Base-by-base conservation (phyloP, 75 land plant genomes). In the Pinus taeda region DNA sequence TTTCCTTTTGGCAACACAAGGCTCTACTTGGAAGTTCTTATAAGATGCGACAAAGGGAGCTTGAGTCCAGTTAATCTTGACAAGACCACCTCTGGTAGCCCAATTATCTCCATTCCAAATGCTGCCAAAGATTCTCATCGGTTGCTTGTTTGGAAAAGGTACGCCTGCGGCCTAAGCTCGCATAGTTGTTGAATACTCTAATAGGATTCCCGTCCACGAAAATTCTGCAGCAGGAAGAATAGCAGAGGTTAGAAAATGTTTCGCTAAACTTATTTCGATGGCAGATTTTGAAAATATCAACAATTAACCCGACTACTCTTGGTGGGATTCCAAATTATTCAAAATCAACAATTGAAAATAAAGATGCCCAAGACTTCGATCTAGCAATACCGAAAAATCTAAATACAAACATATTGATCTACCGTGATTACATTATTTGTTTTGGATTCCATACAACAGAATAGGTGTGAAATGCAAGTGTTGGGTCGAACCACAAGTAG, bases 41-140 rank as follows among this genome's bases (percentile, higher is more conserved):
- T 57, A 74, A 20, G 29, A 22, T 14, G 75, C 30, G 20, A 57
- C 8, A 29, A 74, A 74, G 59, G 75, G 75, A 13, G 75, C 26
- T 4, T 53, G 13, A 26, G 18, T 21, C 75, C 75, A 74, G 36
- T 74, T 4, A 17, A 11, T 74, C 30, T 74, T 74, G 14, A 22
- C 75, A 24, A 74, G 18, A 11, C 82, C 82, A 13, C 79, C 81
- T 20, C 49, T 24, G 14, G 82, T 80, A 3, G 82, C 81, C 82
- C 82, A 80, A 15, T 63, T 49, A 3, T 78, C 81, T 14, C 72
- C 80, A 78, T 80, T 57, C 80, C 82, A 80, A n/a, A 78, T 39
- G 67, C 81, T 78, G 3, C 57, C 18, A 6, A n/a, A 62, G 12
- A 77, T 30, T 21, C 82, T 29, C 81, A 80, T 61, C 4, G 71